These are phyloP conservation scores for Coemansia sp. DNA, from an alignment of 192 early-diverging fungal species.

Conservation along the genomic window DNA sequence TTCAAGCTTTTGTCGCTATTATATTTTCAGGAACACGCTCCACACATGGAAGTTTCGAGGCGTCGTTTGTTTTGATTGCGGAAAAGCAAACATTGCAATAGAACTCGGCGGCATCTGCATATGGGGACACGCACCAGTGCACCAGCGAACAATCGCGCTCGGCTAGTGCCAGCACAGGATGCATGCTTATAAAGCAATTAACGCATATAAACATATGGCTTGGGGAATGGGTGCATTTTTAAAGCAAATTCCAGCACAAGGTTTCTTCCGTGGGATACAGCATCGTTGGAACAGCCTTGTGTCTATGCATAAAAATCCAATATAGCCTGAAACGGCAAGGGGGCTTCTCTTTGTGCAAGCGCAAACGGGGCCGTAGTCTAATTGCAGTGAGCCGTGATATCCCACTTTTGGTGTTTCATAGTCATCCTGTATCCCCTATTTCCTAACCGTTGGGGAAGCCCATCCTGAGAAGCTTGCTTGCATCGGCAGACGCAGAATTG, in stretches of 20 bases:
- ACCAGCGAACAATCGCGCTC: slow-evolving; percentile 6
- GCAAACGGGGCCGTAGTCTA: background rate
- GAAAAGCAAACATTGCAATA: background rate
- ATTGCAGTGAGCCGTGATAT: background rate
- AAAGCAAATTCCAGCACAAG: background rate
- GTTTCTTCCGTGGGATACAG: background rate
- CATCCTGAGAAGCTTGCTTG: background rate
- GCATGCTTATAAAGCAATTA: slow-evolving; percentile 15
- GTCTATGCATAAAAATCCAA: slow-evolving; percentile 3
- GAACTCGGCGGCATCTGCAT: background rate
- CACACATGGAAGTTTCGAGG: background rate
- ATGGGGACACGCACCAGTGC: slow-evolving; percentile 2
- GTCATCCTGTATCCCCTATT: background rate
- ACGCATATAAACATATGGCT: background rate
- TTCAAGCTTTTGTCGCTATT: background rate
- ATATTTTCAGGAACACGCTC: background rate
- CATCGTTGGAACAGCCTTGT: background rate
- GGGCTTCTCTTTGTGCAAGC: slow-evolving; percentile 4
- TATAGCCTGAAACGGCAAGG: slow-evolving; percentile 9
- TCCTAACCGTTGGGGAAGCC: background rate
- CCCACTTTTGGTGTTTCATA: background rate
- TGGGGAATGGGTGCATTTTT: background rate
- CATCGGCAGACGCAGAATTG: background rate
- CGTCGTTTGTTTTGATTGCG: background rate
- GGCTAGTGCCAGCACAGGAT: background rate